Conservation (phyloP, 2,329 filamentous ascomycete genomes). For the Trichoderma sp. region DNA sequence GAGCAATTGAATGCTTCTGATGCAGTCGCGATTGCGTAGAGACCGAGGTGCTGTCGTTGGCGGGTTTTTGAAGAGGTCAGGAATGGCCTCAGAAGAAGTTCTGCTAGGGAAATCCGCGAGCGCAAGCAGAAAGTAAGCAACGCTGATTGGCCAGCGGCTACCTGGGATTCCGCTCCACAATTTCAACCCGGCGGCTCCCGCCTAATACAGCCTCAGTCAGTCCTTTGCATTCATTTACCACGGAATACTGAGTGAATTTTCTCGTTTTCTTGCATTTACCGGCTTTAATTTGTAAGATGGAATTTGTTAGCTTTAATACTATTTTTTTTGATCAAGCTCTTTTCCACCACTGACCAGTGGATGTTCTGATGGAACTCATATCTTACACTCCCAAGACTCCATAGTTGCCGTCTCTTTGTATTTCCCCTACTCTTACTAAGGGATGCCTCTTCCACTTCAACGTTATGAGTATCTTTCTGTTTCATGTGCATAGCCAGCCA, state of each 20-base stretch:
- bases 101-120: conserved; percentile 39
- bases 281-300: not conserved
- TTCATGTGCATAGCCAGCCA: not conserved
- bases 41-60: conserved; percentile 32
- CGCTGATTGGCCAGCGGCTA: conserved; percentile 34
- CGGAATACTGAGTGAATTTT: not conserved
- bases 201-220: not conserved
- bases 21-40: conserved; percentile 29
- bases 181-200: conserved; percentile 22
- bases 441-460: not conserved
- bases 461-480: not conserved
- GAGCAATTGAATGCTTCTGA: conserved; percentile 36
- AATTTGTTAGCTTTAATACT: not conserved
- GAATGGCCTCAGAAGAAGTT: conserved; percentile 35
- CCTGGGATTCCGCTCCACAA: conserved; percentile 28
- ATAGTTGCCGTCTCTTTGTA: not conserved
- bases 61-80: conserved; percentile 30
- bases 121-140: conserved; percentile 34
- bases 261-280: not conserved
- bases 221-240: not conserved
- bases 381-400: not conserved
- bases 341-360: not conserved
- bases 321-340: not conserved
- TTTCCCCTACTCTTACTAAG: not conserved
- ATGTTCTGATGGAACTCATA: not conserved